Evolutionary conservation across 2,329 filamentous ascomycete genomes (phyloP).

Genomic region (Paecilomyces sp.): DNA sequence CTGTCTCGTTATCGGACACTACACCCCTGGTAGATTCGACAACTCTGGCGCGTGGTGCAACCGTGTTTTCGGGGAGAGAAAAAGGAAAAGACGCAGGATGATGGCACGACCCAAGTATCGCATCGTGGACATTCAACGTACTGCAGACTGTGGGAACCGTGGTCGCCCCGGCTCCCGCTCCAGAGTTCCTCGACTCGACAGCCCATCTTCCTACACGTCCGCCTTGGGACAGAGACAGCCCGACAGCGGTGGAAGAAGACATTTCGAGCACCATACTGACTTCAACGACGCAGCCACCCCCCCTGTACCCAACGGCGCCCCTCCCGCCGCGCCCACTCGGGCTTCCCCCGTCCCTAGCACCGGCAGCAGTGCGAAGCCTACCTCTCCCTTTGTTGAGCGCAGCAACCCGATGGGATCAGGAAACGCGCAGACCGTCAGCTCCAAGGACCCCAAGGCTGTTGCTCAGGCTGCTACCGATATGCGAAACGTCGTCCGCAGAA

Average conservation of each 20-base stretch:
- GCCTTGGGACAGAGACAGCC: slow-evolving; percentile 5
- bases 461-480: slow-evolving; percentile 57
- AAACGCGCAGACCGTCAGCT: slow-evolving; percentile 53
- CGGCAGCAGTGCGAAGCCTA: slow-evolving; percentile 38
- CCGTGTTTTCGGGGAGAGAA: not conserved
- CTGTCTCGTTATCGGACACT: not conserved
- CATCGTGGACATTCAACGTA: slow-evolving; percentile 11
- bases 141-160: slow-evolving; percentile 5
- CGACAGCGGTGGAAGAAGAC: slow-evolving; percentile 7
- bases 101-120: slow-evolving; percentile 12
- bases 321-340: slow-evolving; percentile 22
- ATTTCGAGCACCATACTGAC: slow-evolving; percentile 19
- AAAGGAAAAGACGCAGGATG: not conserved
- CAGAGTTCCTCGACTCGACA: slow-evolving; percentile 8
- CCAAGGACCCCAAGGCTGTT: slow-evolving; percentile 55
- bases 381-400: slow-evolving; percentile 51
- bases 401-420: slow-evolving; percentile 51
- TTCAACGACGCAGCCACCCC: slow-evolving; percentile 20
- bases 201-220: slow-evolving; percentile 8
- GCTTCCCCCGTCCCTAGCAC: slow-evolving; percentile 32
- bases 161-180: slow-evolving; percentile 1
- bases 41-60: not conserved
- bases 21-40: not conserved
- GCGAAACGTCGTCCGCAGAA: slow-evolving; percentile 95
- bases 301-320: slow-evolving; percentile 20